Base-by-base conservation (phyloP, 108 stramenopile species). In the Nitzschia palea region DNA sequence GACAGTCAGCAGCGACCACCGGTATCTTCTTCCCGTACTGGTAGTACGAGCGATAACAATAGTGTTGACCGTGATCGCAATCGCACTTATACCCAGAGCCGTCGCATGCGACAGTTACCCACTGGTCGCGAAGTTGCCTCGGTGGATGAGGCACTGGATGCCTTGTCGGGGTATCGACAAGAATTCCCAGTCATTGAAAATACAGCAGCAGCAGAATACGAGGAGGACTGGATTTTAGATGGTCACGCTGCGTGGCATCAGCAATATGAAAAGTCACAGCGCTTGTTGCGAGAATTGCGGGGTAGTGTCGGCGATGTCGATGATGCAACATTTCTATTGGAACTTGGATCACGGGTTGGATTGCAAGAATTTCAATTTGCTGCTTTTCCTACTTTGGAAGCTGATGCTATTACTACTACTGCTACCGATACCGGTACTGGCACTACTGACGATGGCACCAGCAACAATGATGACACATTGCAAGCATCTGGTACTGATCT, bases 291-390 rank as follows among this genome's bases (percentile, higher is more conserved):
- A 29, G 35, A 64, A 48, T 28, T 73, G 29, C 34, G 22, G 0
- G 23, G 37, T 28, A 48, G 12, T 1, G 2, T 5, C 35, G 28
- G 28, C 1, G 12, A 66, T 45, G 10, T 40, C 0, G 4, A 33
- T 22, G 32, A 3, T 0, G 48, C 2, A 52, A 37, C 22, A n/a
- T 26, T 64, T 36, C 14, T 44, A 0, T 36, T 74, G 0, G 35
- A 35, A 32, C 43, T 44, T 23, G 66, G 66, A 15, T 54, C 52
- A 31, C 22, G 31, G 10, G 52, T 56, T 20, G 73, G 73, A 54
- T 44, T 67, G 27, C 73, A 74, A 59, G 73, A 74, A 61, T 74
- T 60, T 52, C 65, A 74, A 47, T 74, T 74, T 54, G 73, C 73
- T 30, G 4, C 55, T 30, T 55, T 54, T 43, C 23, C 9, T n/a